Percentiles rank a stretch among this genome's conserved stretches.
Conservation (phyloP, 2,329 filamentous ascomycete genomes). For the Colletotrichum orchidophilum region DNA sequence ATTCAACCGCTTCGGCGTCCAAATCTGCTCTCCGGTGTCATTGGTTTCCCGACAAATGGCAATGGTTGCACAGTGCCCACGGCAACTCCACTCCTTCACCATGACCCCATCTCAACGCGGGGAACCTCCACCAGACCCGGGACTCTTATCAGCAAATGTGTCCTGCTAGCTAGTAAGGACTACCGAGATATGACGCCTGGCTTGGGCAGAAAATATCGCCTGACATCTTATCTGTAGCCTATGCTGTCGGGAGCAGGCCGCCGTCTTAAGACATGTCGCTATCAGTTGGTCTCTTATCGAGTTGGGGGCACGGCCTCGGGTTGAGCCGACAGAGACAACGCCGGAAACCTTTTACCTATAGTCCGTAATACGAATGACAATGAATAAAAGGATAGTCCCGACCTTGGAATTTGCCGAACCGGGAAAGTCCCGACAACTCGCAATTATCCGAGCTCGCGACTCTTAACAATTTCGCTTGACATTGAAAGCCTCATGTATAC, state of each 20-base stretch:
- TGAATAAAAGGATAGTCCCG: slow-evolving; percentile 7
- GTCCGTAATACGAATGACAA: neutral
- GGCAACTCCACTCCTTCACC: slow-evolving; percentile 22
- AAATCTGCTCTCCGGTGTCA: slow-evolving; percentile 3
- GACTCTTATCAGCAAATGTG: slow-evolving; percentile 22
- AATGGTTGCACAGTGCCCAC: slow-evolving; percentile 6
- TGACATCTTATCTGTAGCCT: slow-evolving; percentile 27
- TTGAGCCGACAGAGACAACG: neutral
- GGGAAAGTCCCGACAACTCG: neutral
- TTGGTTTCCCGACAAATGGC: neutral
- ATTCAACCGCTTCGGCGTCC: slow-evolving; percentile 2
- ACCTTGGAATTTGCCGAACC: neutral
- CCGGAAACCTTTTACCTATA: slow-evolving; percentile 3
- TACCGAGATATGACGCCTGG: slow-evolving; percentile 7
- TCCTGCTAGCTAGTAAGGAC: neutral
- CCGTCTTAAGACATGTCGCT: neutral
- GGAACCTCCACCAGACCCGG: neutral
- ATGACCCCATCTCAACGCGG: slow-evolving; percentile 16
- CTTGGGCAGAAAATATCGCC: neutral
- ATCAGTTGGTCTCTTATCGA: neutral
- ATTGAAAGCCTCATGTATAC: neutral
- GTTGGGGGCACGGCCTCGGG: neutral
- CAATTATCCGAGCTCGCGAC: neutral
- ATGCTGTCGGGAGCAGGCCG: neutral
- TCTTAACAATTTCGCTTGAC: neutral